These are phyloP conservation scores for Daedaleopsis nitida DNA, from an alignment of 768 basidiomycete species.

Conservation along the genomic window DNA sequence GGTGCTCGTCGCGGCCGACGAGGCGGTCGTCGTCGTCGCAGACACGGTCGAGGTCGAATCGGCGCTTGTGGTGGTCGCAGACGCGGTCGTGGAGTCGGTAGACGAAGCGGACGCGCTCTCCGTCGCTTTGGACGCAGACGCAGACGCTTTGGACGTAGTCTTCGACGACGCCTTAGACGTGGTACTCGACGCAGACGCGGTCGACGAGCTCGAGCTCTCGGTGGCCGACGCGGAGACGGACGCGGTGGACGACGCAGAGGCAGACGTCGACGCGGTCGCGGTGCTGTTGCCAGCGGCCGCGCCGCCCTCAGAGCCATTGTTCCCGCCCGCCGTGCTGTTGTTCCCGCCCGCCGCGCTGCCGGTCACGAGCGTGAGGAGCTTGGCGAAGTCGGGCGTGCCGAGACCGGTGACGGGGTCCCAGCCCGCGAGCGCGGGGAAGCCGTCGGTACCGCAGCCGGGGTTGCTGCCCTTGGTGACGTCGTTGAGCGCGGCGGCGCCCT, in stretches of 20 bases:
- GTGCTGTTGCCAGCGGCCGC: constrained; percentile 4
- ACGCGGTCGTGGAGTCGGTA: not conserved
- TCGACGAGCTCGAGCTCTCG: not conserved
- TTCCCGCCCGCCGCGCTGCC: constrained; percentile 9
- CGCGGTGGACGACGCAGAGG: too few species aligned
- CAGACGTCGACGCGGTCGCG: not conserved
- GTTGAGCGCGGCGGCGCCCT: constrained; percentile 25
- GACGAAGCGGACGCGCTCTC: not conserved
- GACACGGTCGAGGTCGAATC: not conserved
- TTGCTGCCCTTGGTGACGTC: constrained; percentile 31
- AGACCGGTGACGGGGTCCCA: constrained; percentile 36
- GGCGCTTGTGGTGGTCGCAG: not conserved
- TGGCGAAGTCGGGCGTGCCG: constrained; percentile 36
- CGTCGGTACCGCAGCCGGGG: constrained; percentile 30
- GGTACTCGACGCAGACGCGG: too few species aligned
- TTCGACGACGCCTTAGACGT: too few species aligned
- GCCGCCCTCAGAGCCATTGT: not conserved
- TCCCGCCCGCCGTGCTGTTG: too few species aligned
- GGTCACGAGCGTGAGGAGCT: constrained; percentile 20
- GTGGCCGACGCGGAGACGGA: too few species aligned
- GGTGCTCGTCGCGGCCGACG: not conserved
- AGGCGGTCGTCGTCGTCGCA: not conserved
- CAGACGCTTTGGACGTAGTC: too few species aligned
- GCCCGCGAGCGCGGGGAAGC: constrained; percentile 26
- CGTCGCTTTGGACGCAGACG: not conserved